These are phyloP conservation scores for Chaetoscypha palmicola DNA, from an alignment of 2,329 filamentous ascomycete species.

Conservation along the genomic window DNA sequence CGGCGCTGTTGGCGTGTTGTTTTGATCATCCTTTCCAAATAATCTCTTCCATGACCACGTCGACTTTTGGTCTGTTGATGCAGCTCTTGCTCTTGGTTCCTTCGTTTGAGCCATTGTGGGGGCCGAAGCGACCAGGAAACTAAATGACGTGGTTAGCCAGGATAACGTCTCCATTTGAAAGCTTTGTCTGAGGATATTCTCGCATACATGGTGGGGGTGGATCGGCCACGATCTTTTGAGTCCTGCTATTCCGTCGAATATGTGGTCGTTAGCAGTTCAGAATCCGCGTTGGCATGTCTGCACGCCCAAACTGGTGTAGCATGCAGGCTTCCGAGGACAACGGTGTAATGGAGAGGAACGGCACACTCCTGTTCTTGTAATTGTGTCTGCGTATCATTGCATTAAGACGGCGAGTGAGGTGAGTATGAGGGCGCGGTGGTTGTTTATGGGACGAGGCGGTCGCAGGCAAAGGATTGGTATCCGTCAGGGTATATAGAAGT, in stretches of 20 bases:
- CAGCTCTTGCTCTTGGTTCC: conserved; percentile 21
- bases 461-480: conserved; percentile 11
- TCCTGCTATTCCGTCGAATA: conserved; percentile 4
- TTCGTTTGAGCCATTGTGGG: conserved; percentile 26
- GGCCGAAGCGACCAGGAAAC: conserved; percentile 18
- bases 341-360: conserved; percentile 16
- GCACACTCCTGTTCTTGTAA: conserved; percentile 23
- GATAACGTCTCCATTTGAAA: conserved; percentile 5
- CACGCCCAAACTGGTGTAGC: conserved; percentile 16
- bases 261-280: conserved; percentile 16
- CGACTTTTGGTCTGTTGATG: conserved; percentile 26
- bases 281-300: conserved; percentile 12
- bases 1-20: conserved; percentile 12
- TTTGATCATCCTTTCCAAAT: conserved; percentile 27
- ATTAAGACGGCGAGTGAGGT: conserved; percentile 10
- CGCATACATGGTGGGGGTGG: conserved; percentile 10
- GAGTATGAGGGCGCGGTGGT: conserved; percentile 2
- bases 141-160: conserved; percentile 18
- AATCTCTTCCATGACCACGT: conserved; percentile 29
- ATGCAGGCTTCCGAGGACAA: conserved; percentile 23
- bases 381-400: conserved; percentile 26
- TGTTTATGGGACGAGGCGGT: conserved; percentile 18
- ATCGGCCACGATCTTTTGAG: conserved; percentile 3
- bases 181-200: conserved; percentile 3
- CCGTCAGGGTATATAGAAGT: conserved; percentile 10